Evolutionary conservation across 2,329 filamentous ascomycete genomes (phyloP).

Genomic region (Dactylellina parvicollis): DNA sequence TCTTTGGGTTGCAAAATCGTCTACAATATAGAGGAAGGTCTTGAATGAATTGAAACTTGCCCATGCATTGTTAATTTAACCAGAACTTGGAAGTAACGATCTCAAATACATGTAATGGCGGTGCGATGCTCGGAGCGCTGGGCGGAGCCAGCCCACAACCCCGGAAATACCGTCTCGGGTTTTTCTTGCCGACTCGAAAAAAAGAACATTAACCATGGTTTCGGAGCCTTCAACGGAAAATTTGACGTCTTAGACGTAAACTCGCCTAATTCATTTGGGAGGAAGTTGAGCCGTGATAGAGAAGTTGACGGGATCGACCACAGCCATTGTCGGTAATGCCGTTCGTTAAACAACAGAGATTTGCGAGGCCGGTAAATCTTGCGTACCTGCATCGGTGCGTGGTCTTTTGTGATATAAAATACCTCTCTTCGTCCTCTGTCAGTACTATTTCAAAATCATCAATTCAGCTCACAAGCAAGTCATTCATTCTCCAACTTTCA

Average conservation of each 20-base stretch:
- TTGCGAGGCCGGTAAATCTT: not conserved
- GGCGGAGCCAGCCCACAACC: not conserved
- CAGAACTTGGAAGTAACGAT: too few relatives aligned
- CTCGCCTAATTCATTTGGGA: not conserved
- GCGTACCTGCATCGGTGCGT: not conserved
- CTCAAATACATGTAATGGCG: too few relatives aligned
- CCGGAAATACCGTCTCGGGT: not conserved
- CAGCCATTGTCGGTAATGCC: not conserved
- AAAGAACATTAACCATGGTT: conserved; percentile 7
- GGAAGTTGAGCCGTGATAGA: conserved; percentile 25
- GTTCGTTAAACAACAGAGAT: not conserved
- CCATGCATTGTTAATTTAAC: too few relatives aligned
- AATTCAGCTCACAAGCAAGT: conserved; percentile 4
- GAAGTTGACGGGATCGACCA: conserved; percentile 2
- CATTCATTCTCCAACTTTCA: not conserved
- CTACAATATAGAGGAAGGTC: not conserved
- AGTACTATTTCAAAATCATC: conserved; percentile 3
- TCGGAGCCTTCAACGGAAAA: conserved; percentile 1
- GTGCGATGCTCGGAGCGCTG: too few relatives aligned
- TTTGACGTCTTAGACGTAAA: not conserved
- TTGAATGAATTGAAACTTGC: too few relatives aligned
- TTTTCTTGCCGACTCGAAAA: not conserved
- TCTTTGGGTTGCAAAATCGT: not conserved
- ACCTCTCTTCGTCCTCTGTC: not conserved
- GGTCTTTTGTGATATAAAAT: conserved; percentile 1